A percentile compares a stretch with the other conserved stretches of the same genome.
Conservation (phyloP, 192 early-diverging fungal species). For the Ambispora gerdemannii region DNA sequence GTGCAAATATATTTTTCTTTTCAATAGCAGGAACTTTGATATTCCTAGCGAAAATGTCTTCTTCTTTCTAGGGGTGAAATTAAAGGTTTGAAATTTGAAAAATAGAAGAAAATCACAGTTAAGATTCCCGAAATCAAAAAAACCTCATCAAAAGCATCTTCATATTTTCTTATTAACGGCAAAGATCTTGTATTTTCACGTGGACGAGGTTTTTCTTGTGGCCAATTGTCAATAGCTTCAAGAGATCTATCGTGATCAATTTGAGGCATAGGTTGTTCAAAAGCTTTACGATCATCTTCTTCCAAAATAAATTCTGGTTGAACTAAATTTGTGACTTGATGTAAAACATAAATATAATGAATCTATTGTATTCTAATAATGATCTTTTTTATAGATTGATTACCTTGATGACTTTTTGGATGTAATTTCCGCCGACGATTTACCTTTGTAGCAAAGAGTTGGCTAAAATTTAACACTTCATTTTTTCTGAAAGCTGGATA, state of each 20-base stretch:
- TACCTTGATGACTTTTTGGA: conserved; percentile 39
- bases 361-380: neutral
- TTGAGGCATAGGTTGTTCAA: conserved; percentile 18
- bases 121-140: neutral
- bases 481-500: conserved; percentile 63
- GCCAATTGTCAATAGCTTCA: neutral
- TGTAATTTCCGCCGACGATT: conserved; percentile 39
- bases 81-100: neutral
- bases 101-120: neutral
- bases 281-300: conserved; percentile 32
- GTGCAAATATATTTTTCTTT: conserved; percentile 48
- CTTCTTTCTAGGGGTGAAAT: neutral
- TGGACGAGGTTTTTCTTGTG: neutral
- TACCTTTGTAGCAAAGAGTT: conserved; percentile 54
- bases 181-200: conserved; percentile 21
- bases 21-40: conserved; percentile 38
- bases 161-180: neutral
- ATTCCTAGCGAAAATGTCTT: conserved; percentile 25
- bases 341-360: neutral
- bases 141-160: neutral
- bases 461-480: conserved; percentile 60
- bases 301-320: conserved; percentile 34
- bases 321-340: conserved; percentile 31
- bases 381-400: neutral
- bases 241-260: neutral